A percentile compares a stretch with the other conserved stretches of the same genome.
phyloP scores from a whole-genome alignment of 768 basidiomycete genomes.

The Gyrodon lividus region DNA sequence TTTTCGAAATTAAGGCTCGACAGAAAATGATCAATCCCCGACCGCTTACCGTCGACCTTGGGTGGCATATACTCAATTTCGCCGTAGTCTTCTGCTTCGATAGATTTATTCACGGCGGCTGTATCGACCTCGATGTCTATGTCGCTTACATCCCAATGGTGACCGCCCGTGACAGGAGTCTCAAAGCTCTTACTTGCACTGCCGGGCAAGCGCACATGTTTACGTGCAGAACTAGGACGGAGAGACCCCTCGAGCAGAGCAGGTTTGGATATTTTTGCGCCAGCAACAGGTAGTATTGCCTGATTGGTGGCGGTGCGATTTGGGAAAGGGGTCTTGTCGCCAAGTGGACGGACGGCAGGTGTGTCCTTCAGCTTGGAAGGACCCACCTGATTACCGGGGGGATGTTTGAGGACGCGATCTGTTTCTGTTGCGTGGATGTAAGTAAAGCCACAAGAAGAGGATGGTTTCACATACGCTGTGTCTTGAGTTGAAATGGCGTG shows the following conservation, averaged over 20 bases:
- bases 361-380: constrained; percentile 25
- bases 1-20: constrained; percentile 16
- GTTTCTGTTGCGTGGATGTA: constrained; percentile 12
- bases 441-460: background rate
- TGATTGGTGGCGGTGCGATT: constrained; percentile 49
- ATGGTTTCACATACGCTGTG: constrained; percentile 25
- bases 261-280: constrained; percentile 37
- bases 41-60: constrained; percentile 44
- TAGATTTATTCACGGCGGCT: constrained; percentile 21
- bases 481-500: constrained; percentile 35
- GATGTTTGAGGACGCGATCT: constrained; percentile 21
- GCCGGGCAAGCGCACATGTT: constrained; percentile 56
- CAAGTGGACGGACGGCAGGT: constrained; percentile 47
- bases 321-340: constrained; percentile 75
- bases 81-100: constrained; percentile 36
- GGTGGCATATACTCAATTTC: constrained; percentile 60
- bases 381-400: constrained; percentile 27
- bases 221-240: constrained; percentile 68
- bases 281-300: constrained; percentile 33
- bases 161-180: constrained; percentile 64
- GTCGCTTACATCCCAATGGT: constrained; percentile 78
- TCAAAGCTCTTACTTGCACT: constrained; percentile 52
- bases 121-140: constrained; percentile 36
- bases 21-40: background rate
- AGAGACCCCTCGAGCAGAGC: constrained; percentile 42